Conservation (phyloP, 1,284 basidiomycete species). For the Entoloma clypeatum region DNA sequence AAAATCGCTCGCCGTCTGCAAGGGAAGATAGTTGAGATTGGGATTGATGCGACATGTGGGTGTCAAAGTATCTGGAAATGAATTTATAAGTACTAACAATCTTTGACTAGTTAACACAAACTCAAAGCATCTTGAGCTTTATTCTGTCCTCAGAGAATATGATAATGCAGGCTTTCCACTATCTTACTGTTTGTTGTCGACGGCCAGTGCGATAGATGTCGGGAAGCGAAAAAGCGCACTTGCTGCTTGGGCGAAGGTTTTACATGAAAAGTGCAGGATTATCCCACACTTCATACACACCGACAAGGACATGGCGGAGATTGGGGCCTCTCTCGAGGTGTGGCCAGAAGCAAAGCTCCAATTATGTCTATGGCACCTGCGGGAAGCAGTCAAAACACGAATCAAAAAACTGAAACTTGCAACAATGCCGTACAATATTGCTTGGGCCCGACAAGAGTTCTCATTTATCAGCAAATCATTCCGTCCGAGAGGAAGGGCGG, state of each 20-base stretch:
- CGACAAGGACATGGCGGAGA: constrained; percentile 33
- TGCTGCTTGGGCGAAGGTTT: constrained; percentile 15
- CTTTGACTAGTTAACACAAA: constrained; percentile 28
- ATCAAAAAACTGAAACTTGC: constrained; percentile 23
- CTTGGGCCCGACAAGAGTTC: constrained; percentile 20
- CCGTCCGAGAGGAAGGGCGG: constrained; percentile 12
- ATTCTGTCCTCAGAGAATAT: constrained; percentile 27
- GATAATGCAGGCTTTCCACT: constrained; percentile 29
- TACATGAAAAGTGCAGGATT: constrained; percentile 23
- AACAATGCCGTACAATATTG: constrained; percentile 27
- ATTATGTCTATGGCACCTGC: constrained; percentile 7
- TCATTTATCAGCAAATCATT: constrained; percentile 25
- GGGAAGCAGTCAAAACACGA: constrained; percentile 19
- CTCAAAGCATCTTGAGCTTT: constrained; percentile 28
- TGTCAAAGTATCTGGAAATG: constrained; percentile 1
- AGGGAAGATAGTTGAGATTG: constrained; percentile 26
- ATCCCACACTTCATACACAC: constrained; percentile 22
- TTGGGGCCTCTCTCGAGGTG: constrained; percentile 18
- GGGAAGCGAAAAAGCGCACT: constrained; percentile 24
- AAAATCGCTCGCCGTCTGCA: constrained; percentile 17
- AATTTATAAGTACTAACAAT: background rate
- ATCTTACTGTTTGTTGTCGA: constrained; percentile 29
- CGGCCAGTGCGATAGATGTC: constrained; percentile 20
- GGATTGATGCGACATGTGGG: constrained; percentile 31
- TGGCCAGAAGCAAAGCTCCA: constrained; percentile 1